Conservation (phyloP, 352 stramenopile species). For the Globisporangium spinosum region DNA sequence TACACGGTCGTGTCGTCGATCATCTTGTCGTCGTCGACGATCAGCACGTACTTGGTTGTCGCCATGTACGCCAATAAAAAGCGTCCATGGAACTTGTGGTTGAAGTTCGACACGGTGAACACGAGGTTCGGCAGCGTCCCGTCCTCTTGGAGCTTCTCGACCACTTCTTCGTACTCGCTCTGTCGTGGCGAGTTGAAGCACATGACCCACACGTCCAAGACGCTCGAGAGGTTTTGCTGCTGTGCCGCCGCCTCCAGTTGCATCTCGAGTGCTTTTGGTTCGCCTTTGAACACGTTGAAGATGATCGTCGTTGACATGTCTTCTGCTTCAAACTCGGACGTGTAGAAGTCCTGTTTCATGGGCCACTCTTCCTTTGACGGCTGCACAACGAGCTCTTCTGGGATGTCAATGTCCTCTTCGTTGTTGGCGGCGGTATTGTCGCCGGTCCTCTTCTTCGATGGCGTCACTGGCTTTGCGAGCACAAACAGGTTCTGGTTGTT, state of each 20-base stretch:
- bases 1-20: slow-evolving; percentile 40
- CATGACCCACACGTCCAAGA: slow-evolving; percentile 58
- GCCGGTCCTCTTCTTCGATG: background rate
- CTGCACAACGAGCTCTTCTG: background rate
- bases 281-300: slow-evolving; percentile 66
- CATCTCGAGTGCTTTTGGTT: slow-evolving; percentile 35
- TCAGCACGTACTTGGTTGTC: slow-evolving; percentile 46
- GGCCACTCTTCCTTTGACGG: slow-evolving; percentile 19
- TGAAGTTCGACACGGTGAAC: slow-evolving; percentile 45
- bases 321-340: slow-evolving; percentile 19
- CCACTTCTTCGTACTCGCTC: slow-evolving; percentile 37
- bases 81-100: slow-evolving; percentile 51
- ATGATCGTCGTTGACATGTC: slow-evolving; percentile 71
- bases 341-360: slow-evolving; percentile 53
- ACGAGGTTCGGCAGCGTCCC: slow-evolving; percentile 24
- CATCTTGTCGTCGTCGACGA: slow-evolving; percentile 48
- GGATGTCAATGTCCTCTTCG: background rate
- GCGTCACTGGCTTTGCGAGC: background rate
- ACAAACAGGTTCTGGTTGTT: slow-evolving; percentile 12
- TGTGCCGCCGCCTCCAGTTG: slow-evolving; percentile 36
- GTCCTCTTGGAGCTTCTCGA: slow-evolving; percentile 28
- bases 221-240: slow-evolving; percentile 32
- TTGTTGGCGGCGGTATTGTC: background rate
- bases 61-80: slow-evolving; percentile 56
- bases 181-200: slow-evolving; percentile 50